Conservation (phyloP, 495 filamentous ascomycete species). For the Schizothecium vesticola region DNA sequence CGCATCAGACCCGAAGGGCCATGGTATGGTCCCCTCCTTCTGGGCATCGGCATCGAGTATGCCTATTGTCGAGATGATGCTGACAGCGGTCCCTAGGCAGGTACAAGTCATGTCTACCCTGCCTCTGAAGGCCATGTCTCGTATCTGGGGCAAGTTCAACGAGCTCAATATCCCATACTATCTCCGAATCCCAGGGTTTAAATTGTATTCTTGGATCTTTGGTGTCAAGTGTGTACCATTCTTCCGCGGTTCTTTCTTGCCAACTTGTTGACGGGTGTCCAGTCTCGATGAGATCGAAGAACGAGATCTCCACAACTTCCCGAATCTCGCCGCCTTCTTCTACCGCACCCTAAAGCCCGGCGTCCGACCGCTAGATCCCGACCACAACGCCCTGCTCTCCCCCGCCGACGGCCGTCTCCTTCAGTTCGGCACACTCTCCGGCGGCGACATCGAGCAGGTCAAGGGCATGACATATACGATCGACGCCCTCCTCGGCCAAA, state of each 20-base stretch:
- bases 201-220: slow-evolving; percentile 85
- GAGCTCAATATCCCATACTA: slow-evolving; percentile 87
- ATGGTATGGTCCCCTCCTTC: slow-evolving; percentile 51
- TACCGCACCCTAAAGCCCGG: slow-evolving; percentile 91
- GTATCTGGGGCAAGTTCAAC: slow-evolving; percentile 93
- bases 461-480: slow-evolving; percentile 98
- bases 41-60: neutral
- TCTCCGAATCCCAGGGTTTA: slow-evolving; percentile 90
- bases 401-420: slow-evolving; percentile 87
- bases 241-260: neutral
- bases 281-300: slow-evolving; percentile 81
- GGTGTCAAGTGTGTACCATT: slow-evolving; percentile 65
- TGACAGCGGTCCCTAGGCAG: slow-evolving; percentile 50
- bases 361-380: slow-evolving; percentile 76
- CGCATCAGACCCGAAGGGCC: slow-evolving; percentile 79
- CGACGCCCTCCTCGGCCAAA: slow-evolving; percentile 79
- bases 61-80: neutral
- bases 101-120: slow-evolving; percentile 95
- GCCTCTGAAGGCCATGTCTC: slow-evolving; percentile 87
- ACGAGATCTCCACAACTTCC: slow-evolving; percentile 78
- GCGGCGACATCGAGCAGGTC: slow-evolving; percentile 95
- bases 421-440: slow-evolving; percentile 86
- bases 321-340: slow-evolving; percentile 95
- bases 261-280: neutral
- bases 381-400: slow-evolving; percentile 70